These are phyloP conservation scores for Pseudocercospora crystallina DNA, from an alignment of 2,329 filamentous ascomycete genomes.

Conservation along the genomic window DNA sequence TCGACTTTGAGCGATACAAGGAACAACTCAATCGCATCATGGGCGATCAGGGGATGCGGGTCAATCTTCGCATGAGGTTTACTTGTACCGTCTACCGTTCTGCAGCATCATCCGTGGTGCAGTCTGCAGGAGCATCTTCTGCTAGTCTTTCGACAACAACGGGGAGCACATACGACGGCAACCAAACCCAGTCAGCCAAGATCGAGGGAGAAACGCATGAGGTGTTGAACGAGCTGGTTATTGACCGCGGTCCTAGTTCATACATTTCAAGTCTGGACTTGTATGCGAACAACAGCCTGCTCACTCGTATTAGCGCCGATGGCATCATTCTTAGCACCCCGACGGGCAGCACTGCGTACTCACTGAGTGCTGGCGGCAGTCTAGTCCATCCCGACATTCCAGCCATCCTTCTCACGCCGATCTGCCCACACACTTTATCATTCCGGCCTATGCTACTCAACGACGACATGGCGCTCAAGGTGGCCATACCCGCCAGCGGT, in stretches of 20 bases:
- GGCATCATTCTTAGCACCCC: constrained; percentile 98
- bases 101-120: constrained; percentile 35
- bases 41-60: constrained; percentile 93
- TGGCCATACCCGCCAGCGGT: constrained; percentile 79
- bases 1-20: constrained; percentile 85
- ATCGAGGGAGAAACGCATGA: constrained; percentile 95
- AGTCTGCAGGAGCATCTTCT: constrained; percentile 27
- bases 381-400: constrained; percentile 96
- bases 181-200: constrained; percentile 54
- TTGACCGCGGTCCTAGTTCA: constrained; percentile 92
- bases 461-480: constrained; percentile 87
- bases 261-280: constrained; percentile 97
- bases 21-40: constrained; percentile 84
- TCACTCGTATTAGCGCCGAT: constrained; percentile 94
- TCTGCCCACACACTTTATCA: constrained; percentile 93
- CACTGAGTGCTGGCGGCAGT: constrained; percentile 89
- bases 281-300: constrained; percentile 89
- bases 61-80: constrained; percentile 97
- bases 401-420: constrained; percentile 92
- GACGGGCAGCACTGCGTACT: constrained; percentile 88
- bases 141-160: constrained; percentile 34
- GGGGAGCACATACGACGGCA: constrained; percentile 12
- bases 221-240: constrained; percentile 96
- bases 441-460: constrained; percentile 98
- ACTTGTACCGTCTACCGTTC: constrained; percentile 93